Evolutionary conservation across 1,284 basidiomycete species (phyloP), one percentile per base, ranked within the genome.

Genomic region (Stygiomarasmius scandens): DNA sequence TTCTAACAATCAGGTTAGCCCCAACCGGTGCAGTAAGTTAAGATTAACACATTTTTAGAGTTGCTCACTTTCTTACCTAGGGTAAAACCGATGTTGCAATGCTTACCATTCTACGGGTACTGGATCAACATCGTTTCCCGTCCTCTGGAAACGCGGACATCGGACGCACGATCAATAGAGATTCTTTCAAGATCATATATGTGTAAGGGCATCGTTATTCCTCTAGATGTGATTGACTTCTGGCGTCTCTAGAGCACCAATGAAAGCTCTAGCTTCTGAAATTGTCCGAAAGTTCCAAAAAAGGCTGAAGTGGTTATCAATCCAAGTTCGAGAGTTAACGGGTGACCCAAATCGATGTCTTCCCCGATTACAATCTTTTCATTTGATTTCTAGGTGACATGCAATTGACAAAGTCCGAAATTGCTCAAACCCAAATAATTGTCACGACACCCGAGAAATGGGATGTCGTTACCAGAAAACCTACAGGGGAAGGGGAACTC

Each of bases 61-160:
- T 49, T 34, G 29, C 16, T 54, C n/a, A 51, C 36, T 52, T n/a
- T n/a, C 44, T 11, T 38, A n/a, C 32, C 22, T 64, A 96, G 91
- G 97, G 97, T 75, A 99, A 99, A 92, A 99, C 97, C 0, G 97
- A 99, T 71, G 93, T 99, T 0, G 97, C 97, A 0, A 94, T 99
- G 89, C 81, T 99, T 67, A 84, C 93, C 1, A 92, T 99, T 58
- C 81, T 99, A 52, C 90, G 95, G 22, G 92, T 96, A 20, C 78
- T 99, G 52, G 80, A 87, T 55, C 93, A 92, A 66, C 84, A 93
- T 70, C 79, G 85, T 53, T 71, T 75, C 4, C 64, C 69, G 0
- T 54, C 67, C 47, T 55, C 65, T 14, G 70, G 66, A 2, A 69
- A 69, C 55, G 64, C 68, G 45, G 69, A 82, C 55, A 61, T 89